Base-by-base conservation (phyloP, 768 basidiomycete species). In the Lepiota brunneoincarnata region DNA sequence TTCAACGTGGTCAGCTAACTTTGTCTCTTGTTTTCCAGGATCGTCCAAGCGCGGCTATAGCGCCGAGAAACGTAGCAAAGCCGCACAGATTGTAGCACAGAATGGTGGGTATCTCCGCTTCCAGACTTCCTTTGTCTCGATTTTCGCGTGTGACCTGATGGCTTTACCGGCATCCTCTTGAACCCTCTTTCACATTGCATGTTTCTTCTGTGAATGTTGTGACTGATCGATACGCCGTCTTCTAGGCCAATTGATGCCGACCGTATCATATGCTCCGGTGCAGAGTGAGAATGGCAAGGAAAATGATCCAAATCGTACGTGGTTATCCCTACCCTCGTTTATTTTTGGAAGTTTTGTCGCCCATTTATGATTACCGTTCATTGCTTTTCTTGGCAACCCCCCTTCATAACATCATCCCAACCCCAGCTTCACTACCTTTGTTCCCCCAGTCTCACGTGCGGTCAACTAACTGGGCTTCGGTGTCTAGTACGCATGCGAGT, bases 31-130 rank as follows among this genome's bases (percentile, higher is more conserved):
- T 41, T 49, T 53, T 57, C 39, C 61, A 74, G 73, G 65, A 49
- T 55, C 79, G 41, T 81, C 83, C 36, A 84, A 82, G 69, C 82
- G 86, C 59, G 87, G 85, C 39, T 85, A 84, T 60, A 86, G 78
- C 57, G 72, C 83, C 49, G 88, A 85, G 74, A 89, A 87, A 69
- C 84, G 87, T 54, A 84, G 69, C 57, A 87, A 89, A 54, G 82
- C 83, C 21, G 84, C 83, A 1, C 79, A 83, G 60, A 81, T 82
- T 61, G 77, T 80, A 26, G 81, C 82, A 39, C 80, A 84, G 64
- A 84, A 82, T 61, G 84, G 87, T 89, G 63, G 54, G 74, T 66
- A 31, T 47, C 50, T 53, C 23, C 42, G 34, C 26, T 24, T 48
- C 23, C 18, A 17, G 12, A 11, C 18, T 23, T 48, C 46, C 46